Percentiles rank a stretch among this genome's conserved stretches.
Conservation (phyloP, 2,329 filamentous ascomycete species). For the Xylariaceae sp. region DNA sequence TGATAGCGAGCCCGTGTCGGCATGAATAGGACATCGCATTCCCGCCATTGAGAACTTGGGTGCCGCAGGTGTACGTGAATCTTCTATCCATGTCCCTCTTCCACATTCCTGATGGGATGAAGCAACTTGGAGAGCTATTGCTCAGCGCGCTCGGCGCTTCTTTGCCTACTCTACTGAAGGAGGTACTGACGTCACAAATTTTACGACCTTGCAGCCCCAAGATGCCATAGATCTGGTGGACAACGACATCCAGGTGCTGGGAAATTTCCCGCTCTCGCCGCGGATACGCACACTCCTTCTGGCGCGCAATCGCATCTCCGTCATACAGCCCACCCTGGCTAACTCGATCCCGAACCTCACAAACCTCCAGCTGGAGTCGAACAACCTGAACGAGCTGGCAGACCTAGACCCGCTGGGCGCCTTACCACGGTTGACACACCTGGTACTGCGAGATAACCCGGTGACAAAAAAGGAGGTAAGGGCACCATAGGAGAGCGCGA, state of each 20-base stretch:
- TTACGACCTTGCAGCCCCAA: conserved; percentile 61
- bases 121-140: not conserved
- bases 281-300: conserved; percentile 83
- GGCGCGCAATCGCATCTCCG: conserved; percentile 79
- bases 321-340: conserved; percentile 70
- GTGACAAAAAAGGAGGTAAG: conserved; percentile 87
- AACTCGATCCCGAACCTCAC: conserved; percentile 75
- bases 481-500: too few relatives aligned
- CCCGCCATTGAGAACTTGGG: conserved; percentile 96
- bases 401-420: conserved; percentile 76
- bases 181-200: conserved; percentile 4
- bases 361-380: conserved; percentile 77
- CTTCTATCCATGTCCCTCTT: conserved; percentile 4
- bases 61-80: conserved; percentile 68
- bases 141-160: not conserved
- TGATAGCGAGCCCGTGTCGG: conserved; percentile 63
- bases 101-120: not conserved
- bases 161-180: not conserved
- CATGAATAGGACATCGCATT: conserved; percentile 88
- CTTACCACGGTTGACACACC: conserved; percentile 67
- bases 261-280: conserved; percentile 88
- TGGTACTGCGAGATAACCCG: conserved; percentile 81
- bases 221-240: conserved; percentile 98
- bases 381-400: conserved; percentile 75
- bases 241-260: conserved; percentile 86